Percentiles rank a stretch among this genome's conserved stretches.
These are phyloP conservation scores for Diaporthe helianthi DNA, from an alignment of 2,329 filamentous ascomycete genomes.

Conservation along the genomic window DNA sequence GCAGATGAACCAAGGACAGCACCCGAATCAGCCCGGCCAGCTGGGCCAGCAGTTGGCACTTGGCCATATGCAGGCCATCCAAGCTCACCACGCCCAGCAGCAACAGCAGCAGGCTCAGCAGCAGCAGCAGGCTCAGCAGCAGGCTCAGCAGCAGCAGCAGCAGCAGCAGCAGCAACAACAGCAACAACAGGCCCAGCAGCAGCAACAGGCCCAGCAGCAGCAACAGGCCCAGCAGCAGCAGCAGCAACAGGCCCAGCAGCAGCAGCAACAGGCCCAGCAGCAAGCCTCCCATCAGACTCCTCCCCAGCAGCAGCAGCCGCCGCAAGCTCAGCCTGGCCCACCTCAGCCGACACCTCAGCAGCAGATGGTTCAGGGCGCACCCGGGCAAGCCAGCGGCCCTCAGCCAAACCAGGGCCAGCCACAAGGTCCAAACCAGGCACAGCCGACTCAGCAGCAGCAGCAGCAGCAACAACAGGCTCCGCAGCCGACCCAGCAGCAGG, in stretches of 20 bases:
- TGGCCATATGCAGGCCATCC: conserved; percentile 36
- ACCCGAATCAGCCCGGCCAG: conserved; percentile 55
- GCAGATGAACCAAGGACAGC: conserved; percentile 51
- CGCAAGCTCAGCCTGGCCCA: conserved; percentile 38
- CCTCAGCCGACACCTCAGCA: conserved; percentile 42
- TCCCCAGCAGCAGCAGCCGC: conserved; percentile 38
- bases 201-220: conserved; percentile 51
- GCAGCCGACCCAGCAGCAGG: conserved; percentile 49
- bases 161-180: conserved; percentile 39
- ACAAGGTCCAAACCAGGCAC: conserved; percentile 43
- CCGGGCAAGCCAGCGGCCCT: conserved; percentile 43
- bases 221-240: conserved; percentile 46
- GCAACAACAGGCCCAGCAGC: conserved; percentile 42
- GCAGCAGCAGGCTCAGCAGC: conserved; percentile 45
- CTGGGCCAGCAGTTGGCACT: conserved; percentile 44
- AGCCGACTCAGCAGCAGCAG: conserved; percentile 55
- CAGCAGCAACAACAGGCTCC: conserved; percentile 47
- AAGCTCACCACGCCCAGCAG: conserved; percentile 42
- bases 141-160: conserved; percentile 50
- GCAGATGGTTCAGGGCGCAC: conserved; percentile 43
- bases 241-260: conserved; percentile 32
- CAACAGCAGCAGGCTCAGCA: conserved; percentile 53
- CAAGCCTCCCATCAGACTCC: conserved; percentile 34
- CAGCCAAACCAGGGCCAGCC: conserved; percentile 48
- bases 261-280: conserved; percentile 37